phyloP scores from a whole-genome alignment of 805 yeast species.

The Saccharomyces cerevisiae region DNA sequence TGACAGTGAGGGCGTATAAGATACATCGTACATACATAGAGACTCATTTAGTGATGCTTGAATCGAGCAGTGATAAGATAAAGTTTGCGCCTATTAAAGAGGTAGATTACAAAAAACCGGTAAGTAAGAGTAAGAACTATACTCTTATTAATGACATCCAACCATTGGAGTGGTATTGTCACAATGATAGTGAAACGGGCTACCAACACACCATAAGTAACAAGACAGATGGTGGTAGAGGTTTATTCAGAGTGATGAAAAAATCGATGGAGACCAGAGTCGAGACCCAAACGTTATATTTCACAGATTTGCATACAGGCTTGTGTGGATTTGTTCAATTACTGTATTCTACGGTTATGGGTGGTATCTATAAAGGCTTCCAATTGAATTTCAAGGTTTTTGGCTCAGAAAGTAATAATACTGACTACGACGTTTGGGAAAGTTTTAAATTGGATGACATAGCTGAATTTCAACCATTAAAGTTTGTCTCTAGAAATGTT shows the following conservation, averaged over 20 bases:
- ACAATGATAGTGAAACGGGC: neutral
- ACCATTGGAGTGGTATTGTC: conserved; percentile 10
- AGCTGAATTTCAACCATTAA: conserved; percentile 12
- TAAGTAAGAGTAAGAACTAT: conserved; percentile 4
- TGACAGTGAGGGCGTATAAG: neutral
- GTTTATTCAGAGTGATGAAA: conserved; percentile 8
- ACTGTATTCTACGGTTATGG: conserved; percentile 43
- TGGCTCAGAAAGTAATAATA: conserved; percentile 15
- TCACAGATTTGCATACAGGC: conserved; percentile 37
- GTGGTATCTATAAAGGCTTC: conserved; percentile 45
- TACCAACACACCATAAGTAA: neutral
- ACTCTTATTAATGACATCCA: conserved; percentile 9
- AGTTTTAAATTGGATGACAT: conserved; percentile 34
- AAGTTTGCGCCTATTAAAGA: neutral
- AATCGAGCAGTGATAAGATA: neutral
- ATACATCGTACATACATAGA: neutral
- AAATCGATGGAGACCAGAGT: conserved; percentile 34
- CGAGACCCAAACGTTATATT: conserved; percentile 49
- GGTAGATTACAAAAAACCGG: conserved; percentile 1
- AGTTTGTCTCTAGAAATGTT: conserved; percentile 14
- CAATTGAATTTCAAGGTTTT: conserved; percentile 44
- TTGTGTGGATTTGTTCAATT: conserved; percentile 45
- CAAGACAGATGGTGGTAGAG: neutral
- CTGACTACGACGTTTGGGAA: conserved; percentile 38
- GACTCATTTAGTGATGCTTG: conserved; percentile 2